Conservation (phyloP, 352 stramenopile genomes). For the Globisporangium cylindrosporum region DNA sequence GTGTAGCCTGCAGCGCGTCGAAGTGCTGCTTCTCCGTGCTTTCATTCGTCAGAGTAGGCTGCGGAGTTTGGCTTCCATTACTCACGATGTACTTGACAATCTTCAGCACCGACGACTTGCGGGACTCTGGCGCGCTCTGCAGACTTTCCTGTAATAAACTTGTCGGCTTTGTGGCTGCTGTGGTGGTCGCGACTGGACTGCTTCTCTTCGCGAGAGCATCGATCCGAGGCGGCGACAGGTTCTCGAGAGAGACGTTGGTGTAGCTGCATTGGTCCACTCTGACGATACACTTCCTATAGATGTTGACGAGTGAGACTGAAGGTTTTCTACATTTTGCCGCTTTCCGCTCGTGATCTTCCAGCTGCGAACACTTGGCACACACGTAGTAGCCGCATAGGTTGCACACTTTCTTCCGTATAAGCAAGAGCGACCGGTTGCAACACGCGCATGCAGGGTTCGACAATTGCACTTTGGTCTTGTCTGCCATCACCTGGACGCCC, state of each 20-base stretch:
- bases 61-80: background rate
- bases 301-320: background rate
- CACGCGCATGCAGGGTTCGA: background rate
- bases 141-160: slow-evolving; percentile 20
- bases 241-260: slow-evolving; percentile 1
- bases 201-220: background rate
- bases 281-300: slow-evolving; percentile 9
- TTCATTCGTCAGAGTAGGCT: background rate
- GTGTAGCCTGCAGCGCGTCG: background rate
- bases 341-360: slow-evolving; percentile 11
- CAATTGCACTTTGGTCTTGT: slow-evolving; percentile 6
- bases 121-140: slow-evolving; percentile 5
- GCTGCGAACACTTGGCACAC: slow-evolving; percentile 6
- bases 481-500: slow-evolving; percentile 8
- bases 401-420: slow-evolving; percentile 7
- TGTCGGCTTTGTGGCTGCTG: slow-evolving; percentile 1
- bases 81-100: slow-evolving; percentile 29
- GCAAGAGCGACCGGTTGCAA: slow-evolving; percentile 10
- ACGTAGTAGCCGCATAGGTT: slow-evolving; percentile 16
- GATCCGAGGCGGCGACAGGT: slow-evolving; percentile 3
- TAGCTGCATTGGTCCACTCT: slow-evolving; percentile 6
- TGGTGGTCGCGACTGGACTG: background rate
- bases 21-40: slow-evolving; percentile 14
- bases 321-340: too few relatives aligned
- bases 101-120: slow-evolving; percentile 21